Conservation (phyloP, 2,329 filamentous ascomycete species). For the Exserohilum rostratum region DNA sequence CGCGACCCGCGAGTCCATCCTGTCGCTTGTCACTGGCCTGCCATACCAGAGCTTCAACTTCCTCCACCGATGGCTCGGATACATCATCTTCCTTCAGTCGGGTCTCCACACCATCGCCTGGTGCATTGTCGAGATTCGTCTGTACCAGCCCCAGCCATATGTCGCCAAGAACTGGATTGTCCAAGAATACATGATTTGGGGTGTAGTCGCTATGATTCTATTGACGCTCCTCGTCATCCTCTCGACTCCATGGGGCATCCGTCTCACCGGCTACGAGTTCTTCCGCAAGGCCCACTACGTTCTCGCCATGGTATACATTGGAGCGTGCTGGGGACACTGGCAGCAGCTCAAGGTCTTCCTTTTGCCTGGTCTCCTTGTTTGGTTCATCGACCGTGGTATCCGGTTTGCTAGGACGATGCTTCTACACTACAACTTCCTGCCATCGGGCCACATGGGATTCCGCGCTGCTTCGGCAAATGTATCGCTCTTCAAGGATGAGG, state of each 20-base stretch:
- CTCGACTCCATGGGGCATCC: constrained; percentile 65
- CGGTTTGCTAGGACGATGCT: constrained; percentile 64
- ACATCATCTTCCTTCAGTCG: constrained; percentile 72
- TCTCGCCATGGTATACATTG: constrained; percentile 75
- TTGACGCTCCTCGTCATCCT: constrained; percentile 66
- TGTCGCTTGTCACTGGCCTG: constrained; percentile 72
- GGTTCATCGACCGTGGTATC: constrained; percentile 67
- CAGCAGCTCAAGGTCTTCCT: constrained; percentile 56
- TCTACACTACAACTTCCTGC: constrained; percentile 59
- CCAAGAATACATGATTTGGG: constrained; percentile 75
- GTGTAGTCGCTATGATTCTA: constrained; percentile 70
- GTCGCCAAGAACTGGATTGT: constrained; percentile 63
- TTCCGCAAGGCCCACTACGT: constrained; percentile 78
- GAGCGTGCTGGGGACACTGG: constrained; percentile 79
- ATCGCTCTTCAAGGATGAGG: constrained; percentile 45
- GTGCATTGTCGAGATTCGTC: constrained; percentile 67
- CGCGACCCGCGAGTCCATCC: constrained; percentile 70
- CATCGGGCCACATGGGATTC: constrained; percentile 40
- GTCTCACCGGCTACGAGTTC: constrained; percentile 74
- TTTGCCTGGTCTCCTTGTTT: constrained; percentile 64
- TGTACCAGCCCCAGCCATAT: constrained; percentile 75
- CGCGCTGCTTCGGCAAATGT: constrained; percentile 34
- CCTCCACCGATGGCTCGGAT: constrained; percentile 68
- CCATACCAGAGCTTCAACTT: constrained; percentile 79
- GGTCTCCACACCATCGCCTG: constrained; percentile 73